Percentiles rank a stretch among this genome's conserved stretches.
Evolutionary conservation across 345 rosid genomes (phyloP).

Genomic region (Crucihimalaya himalaica): DNA sequence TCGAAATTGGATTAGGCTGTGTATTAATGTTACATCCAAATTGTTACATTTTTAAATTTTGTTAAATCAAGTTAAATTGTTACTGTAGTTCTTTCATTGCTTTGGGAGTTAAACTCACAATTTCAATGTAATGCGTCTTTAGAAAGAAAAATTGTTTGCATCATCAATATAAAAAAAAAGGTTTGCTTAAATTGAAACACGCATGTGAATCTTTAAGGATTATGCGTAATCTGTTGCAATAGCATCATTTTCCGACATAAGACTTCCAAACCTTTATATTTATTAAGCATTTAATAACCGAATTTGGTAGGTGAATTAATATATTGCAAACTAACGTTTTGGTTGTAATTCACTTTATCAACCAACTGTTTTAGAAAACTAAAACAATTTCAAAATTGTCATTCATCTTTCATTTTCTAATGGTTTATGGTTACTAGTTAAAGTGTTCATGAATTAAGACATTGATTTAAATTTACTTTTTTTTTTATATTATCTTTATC

Average conservation of each 20-base stretch:
- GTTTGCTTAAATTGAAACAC: constrained; percentile 13
- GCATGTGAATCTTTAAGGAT: background rate
- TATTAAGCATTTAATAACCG: constrained; percentile 31
- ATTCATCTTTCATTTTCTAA: constrained; percentile 25
- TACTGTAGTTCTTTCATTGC: background rate
- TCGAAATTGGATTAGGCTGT: background rate
- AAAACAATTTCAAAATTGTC: background rate
- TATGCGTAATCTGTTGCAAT: constrained; percentile 19
- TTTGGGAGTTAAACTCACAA: background rate
- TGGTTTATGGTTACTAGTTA: constrained; percentile 14
- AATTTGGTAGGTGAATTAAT: constrained; percentile 28
- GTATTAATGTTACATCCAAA: background rate
- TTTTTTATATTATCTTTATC: background rate
- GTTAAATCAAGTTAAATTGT: background rate
- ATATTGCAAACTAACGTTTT: constrained; percentile 16
- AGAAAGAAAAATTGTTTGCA: background rate
- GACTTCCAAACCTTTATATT: constrained; percentile 12
- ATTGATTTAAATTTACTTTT: background rate
- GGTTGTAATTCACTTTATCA: constrained; percentile 25
- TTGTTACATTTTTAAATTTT: background rate
- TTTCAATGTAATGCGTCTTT: background rate
- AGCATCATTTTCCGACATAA: constrained; percentile 10
- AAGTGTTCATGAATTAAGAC: constrained; percentile 15
- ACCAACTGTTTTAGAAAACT: background rate
- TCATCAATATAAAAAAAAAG: background rate